Evolutionary conservation across 768 basidiomycete species (phyloP), one percentile per base, ranked within the genome.

Genomic region (Paxillus involutus): DNA sequence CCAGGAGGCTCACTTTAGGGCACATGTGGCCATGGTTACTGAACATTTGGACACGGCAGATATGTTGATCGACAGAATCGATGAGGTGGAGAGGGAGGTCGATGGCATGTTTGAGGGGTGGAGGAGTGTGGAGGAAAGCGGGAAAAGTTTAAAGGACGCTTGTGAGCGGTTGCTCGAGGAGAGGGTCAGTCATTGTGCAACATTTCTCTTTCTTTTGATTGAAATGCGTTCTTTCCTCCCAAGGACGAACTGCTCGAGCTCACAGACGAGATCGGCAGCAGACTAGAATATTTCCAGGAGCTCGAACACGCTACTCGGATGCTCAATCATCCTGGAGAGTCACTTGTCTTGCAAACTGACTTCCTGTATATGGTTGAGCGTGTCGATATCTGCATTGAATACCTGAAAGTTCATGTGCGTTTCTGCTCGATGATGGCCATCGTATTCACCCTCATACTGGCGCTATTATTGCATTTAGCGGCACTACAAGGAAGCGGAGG

Each of bases 291-390:
- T 69, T 99, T 98, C 77, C 86, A 91, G 64, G 93, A 96, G 63
- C 82, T 99, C 40, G 97, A 98, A 59, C 82, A 86, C 19, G 94
- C 94, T 7, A 96, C 93, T 6, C 81, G 92, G 41, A 91, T 95
- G 85, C 79, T 99, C 45, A 98, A 98, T 65, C 85, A 92, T 62
- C 95, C 96, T 3, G 94, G 94, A 29, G 92, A 95, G 56, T 86
- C 89, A 0, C 81, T 98, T 19, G 96, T 98, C 50, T 80, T 96
- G 10, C 85, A 93, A 59, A 83, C 87, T 0, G 94, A 95, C 63
- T 98, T 98, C 69, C 71, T 98, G 51, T 91, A 93, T 62, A 96
- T 96, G 94, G 91, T 98, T 36, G 94, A 96, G 62, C 83, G 94
- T 7, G 86, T 98, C 32, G 95, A 97, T 62, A 87, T 94, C 40